Percentiles rank a stretch among this genome's conserved stretches.
These are phyloP conservation scores for Beta lomatogona DNA, from an alignment of 179 eudicot species.

Conservation along the genomic window DNA sequence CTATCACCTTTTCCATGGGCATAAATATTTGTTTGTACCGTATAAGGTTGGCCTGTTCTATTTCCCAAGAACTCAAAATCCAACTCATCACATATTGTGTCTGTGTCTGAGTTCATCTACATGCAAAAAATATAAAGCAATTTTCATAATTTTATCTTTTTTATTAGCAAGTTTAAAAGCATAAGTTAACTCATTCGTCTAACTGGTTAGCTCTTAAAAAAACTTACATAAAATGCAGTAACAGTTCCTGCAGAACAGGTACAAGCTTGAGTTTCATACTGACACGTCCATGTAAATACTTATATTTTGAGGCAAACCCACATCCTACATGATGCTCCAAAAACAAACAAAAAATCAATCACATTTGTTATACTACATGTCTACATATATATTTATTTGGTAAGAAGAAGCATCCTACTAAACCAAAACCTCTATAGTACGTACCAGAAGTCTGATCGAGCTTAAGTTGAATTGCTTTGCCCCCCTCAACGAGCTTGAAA, in stretches of 20 bases:
- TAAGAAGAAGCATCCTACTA: too few species aligned
- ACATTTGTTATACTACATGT: not conserved
- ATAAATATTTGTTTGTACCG: conserved; percentile 71
- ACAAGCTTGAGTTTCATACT: conserved; percentile 82
- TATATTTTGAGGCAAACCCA: conserved; percentile 69
- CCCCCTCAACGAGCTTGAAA: conserved; percentile 59
- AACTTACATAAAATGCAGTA: conserved; percentile 74
- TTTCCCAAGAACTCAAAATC: conserved; percentile 84
- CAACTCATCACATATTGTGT: conserved; percentile 59
- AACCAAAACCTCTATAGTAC: too few species aligned
- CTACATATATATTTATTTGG: too few species aligned
- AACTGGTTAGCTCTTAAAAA: not conserved
- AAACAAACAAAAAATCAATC: not conserved
- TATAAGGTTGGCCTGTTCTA: conserved; percentile 70
- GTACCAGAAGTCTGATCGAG: conserved; percentile 73
- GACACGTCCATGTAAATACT: conserved; percentile 65
- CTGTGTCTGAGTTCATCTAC: conserved; percentile 80
- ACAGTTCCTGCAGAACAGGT: conserved; percentile 86
- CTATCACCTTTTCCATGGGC: conserved; percentile 66
- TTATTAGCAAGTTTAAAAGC: too few species aligned
- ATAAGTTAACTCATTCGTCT: too few species aligned
- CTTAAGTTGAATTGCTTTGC: conserved; percentile 58
- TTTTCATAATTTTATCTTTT: too few species aligned
- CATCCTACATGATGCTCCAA: conserved; percentile 46
- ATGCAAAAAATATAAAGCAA: too few species aligned